Percentiles rank a stretch among this genome's conserved stretches.
These are phyloP conservation scores for Linnemannia exigua DNA, from an alignment of 192 early-diverging fungal species.

Conservation along the genomic window DNA sequence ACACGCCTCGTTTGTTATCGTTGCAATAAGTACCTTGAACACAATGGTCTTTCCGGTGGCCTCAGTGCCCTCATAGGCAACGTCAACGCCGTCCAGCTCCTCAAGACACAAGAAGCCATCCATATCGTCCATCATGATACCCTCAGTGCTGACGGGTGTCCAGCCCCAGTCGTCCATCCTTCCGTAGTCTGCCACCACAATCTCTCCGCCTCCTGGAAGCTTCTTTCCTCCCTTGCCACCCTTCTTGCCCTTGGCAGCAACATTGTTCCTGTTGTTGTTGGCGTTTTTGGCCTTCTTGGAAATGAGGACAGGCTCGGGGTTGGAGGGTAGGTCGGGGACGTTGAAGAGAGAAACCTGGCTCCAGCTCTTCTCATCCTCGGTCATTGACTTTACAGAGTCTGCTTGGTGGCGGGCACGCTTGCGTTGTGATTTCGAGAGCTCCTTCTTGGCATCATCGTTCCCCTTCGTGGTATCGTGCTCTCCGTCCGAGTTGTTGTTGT, in stretches of 20 bases:
- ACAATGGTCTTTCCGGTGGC: slow-evolving; percentile 78
- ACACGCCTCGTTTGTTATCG: neutral
- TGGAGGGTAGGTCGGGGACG: slow-evolving; percentile 29
- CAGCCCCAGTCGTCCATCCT: slow-evolving; percentile 69
- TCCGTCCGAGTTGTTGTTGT: slow-evolving; percentile 3
- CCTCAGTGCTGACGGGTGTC: slow-evolving; percentile 67
- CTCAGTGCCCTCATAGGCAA: slow-evolving; percentile 75
- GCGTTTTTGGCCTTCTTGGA: slow-evolving; percentile 18
- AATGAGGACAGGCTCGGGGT: slow-evolving; percentile 13
- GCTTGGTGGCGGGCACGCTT: slow-evolving; percentile 51
- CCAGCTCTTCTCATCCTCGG: slow-evolving; percentile 48
- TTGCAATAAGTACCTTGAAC: slow-evolving; percentile 72
- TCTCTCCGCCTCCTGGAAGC: slow-evolving; percentile 25
- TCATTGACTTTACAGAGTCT: neutral
- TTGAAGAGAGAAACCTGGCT: slow-evolving; percentile 35
- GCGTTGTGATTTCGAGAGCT: slow-evolving; percentile 52
- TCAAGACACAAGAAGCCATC: slow-evolving; percentile 91
- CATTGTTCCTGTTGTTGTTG: slow-evolving; percentile 14
- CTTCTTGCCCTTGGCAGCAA: slow-evolving; percentile 11
- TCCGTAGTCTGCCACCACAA: slow-evolving; percentile 48
- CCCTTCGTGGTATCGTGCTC: neutral
- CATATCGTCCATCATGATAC: slow-evolving; percentile 72
- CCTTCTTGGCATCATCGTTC: slow-evolving; percentile 14
- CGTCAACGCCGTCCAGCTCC: slow-evolving; percentile 88
- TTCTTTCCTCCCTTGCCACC: neutral